Evolutionary conservation across 2,329 filamentous ascomycete species (phyloP).

Genomic region (Botrytis fabae): DNA sequence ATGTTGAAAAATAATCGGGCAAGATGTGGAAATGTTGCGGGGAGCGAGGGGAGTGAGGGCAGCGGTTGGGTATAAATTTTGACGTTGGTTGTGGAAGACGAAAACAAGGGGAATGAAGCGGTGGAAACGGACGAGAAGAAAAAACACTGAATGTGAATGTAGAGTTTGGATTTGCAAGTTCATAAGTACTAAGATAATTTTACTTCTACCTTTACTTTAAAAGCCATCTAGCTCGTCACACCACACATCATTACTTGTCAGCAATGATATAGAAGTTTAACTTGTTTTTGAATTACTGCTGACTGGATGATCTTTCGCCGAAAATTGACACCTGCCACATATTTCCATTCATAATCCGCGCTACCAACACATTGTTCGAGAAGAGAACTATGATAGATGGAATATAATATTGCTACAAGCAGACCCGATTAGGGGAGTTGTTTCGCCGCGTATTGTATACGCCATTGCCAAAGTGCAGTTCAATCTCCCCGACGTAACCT

Average conservation of each 20-base stretch:
- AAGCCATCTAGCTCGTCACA: not conserved
- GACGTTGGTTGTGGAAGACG: not conserved
- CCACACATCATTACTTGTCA: not conserved
- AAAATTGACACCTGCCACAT: not conserved
- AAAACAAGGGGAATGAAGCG: not conserved
- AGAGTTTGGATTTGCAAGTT: not conserved
- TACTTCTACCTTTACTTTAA: not conserved
- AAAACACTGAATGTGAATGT: not conserved
- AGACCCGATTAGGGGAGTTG: not conserved
- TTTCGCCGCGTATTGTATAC: not conserved
- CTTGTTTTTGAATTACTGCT: conserved; percentile 7
- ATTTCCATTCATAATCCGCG: no score
- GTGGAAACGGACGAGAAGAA: not conserved
- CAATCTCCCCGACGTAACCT: not conserved
- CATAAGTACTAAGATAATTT: not conserved
- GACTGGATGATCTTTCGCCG: not conserved
- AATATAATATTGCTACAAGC: not conserved
- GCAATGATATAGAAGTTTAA: not conserved
- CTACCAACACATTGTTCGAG: not conserved
- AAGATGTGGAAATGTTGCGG: not conserved
- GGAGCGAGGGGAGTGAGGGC: not conserved
- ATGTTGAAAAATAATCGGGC: no score
- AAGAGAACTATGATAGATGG: not conserved
- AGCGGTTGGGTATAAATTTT: not conserved
- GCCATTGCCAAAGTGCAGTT: not conserved